Evolutionary conservation across 2,329 filamentous ascomycete genomes (phyloP), one percentile per base, ranked within the genome.

Genomic region (Fusarium decemcellulare): DNA sequence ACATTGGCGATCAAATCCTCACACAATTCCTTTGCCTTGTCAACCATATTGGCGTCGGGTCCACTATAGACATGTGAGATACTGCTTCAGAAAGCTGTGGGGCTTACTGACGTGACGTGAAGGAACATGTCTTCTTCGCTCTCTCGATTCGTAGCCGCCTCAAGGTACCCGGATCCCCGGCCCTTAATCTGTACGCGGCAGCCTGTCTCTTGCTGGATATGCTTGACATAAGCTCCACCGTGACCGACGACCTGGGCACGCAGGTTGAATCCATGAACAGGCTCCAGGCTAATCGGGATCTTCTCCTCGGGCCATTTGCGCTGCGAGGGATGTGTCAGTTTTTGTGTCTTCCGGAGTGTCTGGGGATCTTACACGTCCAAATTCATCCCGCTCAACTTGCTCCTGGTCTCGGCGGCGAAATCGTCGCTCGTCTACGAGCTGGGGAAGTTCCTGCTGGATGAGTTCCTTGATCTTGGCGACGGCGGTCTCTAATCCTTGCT

Each of bases 221-320:
- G 95, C 82, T 99, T 99, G 65, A 99, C 96, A 77, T 98, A 98
- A 44, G 93, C 92, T 64, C 96, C 96, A 34, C 94, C 94, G 73
- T 95, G 93, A 52, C 96, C 96, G 58, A 99, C 96, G 48, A 99
- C 95, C 78, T 98, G 95, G 55, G 96, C 96, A 68, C 96, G 92
- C 50, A 99, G 85, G 77, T 99, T 99, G 83, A 99, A 99, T 18
- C 96, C 96, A 27, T 91, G 93, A 56, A 98, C 90, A 0, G 95
- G 93, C 73, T 98, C 96, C 61, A 99, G 90, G 67, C 91, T 90
- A 73, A 99, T 95, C 2, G 94, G 91, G 52, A 99, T 97, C 75
- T 93, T 94, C 82, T 98, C 94, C 77, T 98, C 96, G 1, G 96
- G 95, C 96, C 96, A 99, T 93, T 98, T 99, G 72, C 95, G 94